Conservation (phyloP, 495 filamentous ascomycete species). For the Aspergillus wentii region DNA sequence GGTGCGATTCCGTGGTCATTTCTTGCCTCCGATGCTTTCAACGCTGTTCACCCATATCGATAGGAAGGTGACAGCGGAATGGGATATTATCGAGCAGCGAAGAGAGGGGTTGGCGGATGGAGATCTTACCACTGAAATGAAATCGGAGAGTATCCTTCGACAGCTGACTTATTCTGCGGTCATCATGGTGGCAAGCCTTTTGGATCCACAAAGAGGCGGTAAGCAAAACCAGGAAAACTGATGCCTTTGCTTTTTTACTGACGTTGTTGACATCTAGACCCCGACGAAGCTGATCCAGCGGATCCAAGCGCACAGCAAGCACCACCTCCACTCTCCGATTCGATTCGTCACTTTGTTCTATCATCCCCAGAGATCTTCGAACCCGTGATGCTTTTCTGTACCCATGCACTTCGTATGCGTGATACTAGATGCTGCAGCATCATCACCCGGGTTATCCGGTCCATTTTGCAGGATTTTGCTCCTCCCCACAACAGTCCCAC, state of each 20-base stretch:
- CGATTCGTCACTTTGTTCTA: constrained; percentile 75
- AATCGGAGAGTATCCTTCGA: constrained; percentile 92
- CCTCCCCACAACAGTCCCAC: constrained; percentile 45
- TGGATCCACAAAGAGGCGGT: constrained; percentile 66
- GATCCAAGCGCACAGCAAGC: constrained; percentile 37
- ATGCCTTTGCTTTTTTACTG: constrained; percentile 8
- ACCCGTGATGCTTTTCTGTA: constrained; percentile 84
- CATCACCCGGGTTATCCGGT: constrained; percentile 77
- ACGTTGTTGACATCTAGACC: constrained; percentile 21
- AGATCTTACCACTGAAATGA: constrained; percentile 91
- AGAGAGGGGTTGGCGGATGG: constrained; percentile 59
- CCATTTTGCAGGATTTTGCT: constrained; percentile 75
- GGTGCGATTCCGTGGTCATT: constrained; percentile 65
- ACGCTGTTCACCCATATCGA: constrained; percentile 83
- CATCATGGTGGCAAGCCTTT: constrained; percentile 79
- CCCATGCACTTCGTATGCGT: constrained; percentile 82
- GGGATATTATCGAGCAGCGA: constrained; percentile 63
- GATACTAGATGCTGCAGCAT: constrained; percentile 85
- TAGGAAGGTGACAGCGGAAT: constrained; percentile 78
- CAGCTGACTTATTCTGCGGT: constrained; percentile 89
- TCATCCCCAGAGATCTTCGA: constrained; percentile 74
- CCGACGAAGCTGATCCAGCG: constrained; percentile 29
- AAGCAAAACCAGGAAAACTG: constrained; percentile 6
- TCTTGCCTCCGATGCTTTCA: constrained; percentile 80
- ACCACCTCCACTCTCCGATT: constrained; percentile 32